Percentiles rank a stretch among this genome's conserved stretches.
Conservation (phyloP, 441 rosid genomes). For the Codiaeum variegatum region DNA sequence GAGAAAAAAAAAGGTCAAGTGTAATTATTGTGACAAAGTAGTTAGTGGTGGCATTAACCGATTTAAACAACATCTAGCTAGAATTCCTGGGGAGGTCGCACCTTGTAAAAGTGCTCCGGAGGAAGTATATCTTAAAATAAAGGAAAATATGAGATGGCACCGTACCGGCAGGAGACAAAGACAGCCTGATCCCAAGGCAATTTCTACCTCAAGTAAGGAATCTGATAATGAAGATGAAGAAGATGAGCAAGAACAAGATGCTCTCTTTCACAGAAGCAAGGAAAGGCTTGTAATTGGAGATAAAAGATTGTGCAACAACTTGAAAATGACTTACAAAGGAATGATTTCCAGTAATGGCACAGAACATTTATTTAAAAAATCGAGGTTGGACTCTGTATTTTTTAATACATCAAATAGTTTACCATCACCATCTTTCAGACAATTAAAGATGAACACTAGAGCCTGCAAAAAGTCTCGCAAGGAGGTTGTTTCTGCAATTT, state of each 20-base stretch:
- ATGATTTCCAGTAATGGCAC: constrained; percentile 41
- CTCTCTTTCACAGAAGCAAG: constrained; percentile 11
- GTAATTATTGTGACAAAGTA: constrained; percentile 81
- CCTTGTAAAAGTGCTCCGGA: constrained; percentile 87
- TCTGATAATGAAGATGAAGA: constrained; percentile 73
- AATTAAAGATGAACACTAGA: constrained; percentile 35
- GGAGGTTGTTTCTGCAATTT: constrained; percentile 79
- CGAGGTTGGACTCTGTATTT: constrained; percentile 62
- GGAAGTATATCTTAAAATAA: constrained; percentile 78
- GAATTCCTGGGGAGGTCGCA: constrained; percentile 95
- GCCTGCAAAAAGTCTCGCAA: constrained; percentile 52
- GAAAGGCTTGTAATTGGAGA: constrained; percentile 41
- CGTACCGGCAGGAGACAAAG: constrained; percentile 78
- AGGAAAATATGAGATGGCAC: constrained; percentile 98
- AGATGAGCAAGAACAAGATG: constrained; percentile 42
- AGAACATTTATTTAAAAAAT: constrained; percentile 57
- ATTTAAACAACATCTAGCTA: constrained; percentile 91
- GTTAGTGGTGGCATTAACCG: constrained; percentile 94
- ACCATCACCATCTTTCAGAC: constrained; percentile 32
- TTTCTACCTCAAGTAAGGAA: constrained; percentile 41
- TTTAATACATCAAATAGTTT: constrained; percentile 45
- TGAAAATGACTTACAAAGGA: constrained; percentile 41
- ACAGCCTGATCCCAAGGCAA: constrained; percentile 53
- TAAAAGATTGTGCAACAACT: constrained; percentile 43
- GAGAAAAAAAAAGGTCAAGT: constrained; percentile 84